phyloP scores from a whole-genome alignment of 352 stramenopile species.

The Phytophthora litchii region DNA sequence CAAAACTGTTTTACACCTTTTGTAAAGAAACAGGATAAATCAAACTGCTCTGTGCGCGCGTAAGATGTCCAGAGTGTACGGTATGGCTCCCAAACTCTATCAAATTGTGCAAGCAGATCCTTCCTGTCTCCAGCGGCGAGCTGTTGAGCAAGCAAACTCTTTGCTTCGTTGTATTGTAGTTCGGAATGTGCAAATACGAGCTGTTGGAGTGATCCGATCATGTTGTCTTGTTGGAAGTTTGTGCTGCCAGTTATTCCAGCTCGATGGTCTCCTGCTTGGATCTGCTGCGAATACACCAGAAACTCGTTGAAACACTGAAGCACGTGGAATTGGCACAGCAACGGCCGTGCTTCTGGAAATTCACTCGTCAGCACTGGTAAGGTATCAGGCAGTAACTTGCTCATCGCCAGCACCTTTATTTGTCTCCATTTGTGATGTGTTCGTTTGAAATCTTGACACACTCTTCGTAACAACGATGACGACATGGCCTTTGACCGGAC shows the following conservation, averaged over 20 bases:
- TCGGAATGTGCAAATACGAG: conserved; percentile 68
- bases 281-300: conserved; percentile 16
- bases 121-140: conserved; percentile 43
- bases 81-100: conserved; percentile 66
- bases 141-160: conserved; percentile 45
- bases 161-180: conserved; percentile 55
- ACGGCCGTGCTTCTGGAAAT: conserved; percentile 58
- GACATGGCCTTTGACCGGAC: conserved; percentile 57
- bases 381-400: conserved; percentile 56
- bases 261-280: conserved; percentile 9
- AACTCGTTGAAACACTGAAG: conserved; percentile 68
- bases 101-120: conserved; percentile 53
- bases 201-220: conserved; percentile 56
- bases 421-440: conserved; percentile 67
- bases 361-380: conserved; percentile 61
- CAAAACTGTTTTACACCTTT: conserved; percentile 70
- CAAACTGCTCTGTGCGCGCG: conserved; percentile 57
- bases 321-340: conserved; percentile 76
- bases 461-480: conserved; percentile 54
- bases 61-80: conserved; percentile 70
- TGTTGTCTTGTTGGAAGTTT: conserved; percentile 41
- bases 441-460: conserved; percentile 78
- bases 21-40: conserved; percentile 70
- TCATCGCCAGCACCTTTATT: conserved; percentile 74
- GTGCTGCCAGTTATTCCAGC: neutral